Conservation (phyloP, 345 rosid species). For the Lumnitzera littorea region DNA sequence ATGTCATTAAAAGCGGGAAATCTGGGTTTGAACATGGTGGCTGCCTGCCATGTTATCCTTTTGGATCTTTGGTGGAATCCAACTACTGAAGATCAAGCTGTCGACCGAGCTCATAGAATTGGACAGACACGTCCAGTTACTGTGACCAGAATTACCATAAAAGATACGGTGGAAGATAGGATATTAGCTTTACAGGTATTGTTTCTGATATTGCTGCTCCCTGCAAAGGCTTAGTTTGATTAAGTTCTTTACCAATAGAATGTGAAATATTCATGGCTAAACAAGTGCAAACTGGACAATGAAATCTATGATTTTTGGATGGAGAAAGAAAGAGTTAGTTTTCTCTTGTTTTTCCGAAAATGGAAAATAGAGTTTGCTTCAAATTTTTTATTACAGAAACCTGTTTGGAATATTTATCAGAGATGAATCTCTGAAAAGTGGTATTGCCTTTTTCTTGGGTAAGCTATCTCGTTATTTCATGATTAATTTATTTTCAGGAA, state of each 20-base stretch:
- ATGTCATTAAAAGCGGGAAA: constrained; percentile 98
- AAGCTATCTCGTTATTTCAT: not conserved
- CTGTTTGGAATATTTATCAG: too few relatives aligned
- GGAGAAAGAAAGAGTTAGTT: too few relatives aligned
- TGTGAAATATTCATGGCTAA: too few relatives aligned
- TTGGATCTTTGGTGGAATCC: constrained; percentile 99
- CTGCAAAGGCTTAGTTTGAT: not conserved
- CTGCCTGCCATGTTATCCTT: constrained; percentile 92
- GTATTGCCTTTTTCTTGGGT: not conserved
- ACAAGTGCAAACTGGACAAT: too few relatives aligned
- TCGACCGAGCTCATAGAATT: constrained; percentile 96
- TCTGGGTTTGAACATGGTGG: constrained; percentile 95
- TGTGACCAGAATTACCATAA: constrained; percentile 79
- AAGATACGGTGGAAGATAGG: constrained; percentile 81
- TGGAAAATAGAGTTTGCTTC: too few relatives aligned
- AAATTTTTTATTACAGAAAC: too few relatives aligned
- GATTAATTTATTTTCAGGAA: constrained; percentile 39
- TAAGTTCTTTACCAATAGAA: not conserved
- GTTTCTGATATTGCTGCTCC: constrained; percentile 10
- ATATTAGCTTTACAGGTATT: constrained; percentile 83
- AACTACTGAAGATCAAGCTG: constrained; percentile 92
- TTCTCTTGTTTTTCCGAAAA: too few relatives aligned
- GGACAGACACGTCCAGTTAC: constrained; percentile 97
- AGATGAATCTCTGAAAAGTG: too few relatives aligned
- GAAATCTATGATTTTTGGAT: too few relatives aligned